Evolutionary conservation across 2,329 filamentous ascomycete genomes (phyloP), one percentile per base, ranked within the genome.

Genomic region (Colletotrichum nymphaeae): DNA sequence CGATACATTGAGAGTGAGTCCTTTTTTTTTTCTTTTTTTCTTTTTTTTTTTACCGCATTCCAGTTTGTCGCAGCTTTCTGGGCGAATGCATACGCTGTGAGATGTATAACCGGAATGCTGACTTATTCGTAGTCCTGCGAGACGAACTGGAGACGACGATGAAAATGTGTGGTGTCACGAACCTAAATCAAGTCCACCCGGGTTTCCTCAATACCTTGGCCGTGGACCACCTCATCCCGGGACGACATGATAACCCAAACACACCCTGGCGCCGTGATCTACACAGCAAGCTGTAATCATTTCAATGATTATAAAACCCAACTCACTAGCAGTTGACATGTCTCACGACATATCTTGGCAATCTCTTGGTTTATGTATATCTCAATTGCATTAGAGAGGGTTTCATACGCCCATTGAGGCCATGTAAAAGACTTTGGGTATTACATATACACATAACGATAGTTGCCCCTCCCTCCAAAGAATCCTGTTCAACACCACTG

Each of bases 81-180:
- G 37, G 37, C 16, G 16, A 49, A 49, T 11, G 19, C 19, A 49
- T 19, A 8, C 14, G 1, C 7, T n/a, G 8, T 22, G 19, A 49
- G 42, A 49, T 19, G 11, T 35, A 49, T 49, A 7, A 11, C 2
- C n/a, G 2, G 11, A 11, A 24, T 3, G 14, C 56, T 71, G 52
- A 70, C 37, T 9, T 12, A 8, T 32, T 1, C 37, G 16, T 49
- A 88, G 86, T 88, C 22, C 75, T 90, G 19, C 84, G 84, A 65
- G 91, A 93, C 73, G 91, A 93, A 78, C 80, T 93, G 4, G 88
- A 91, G 76, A 92, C 89, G 2, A 90, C 90, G 2, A 93, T 93
- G 91, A 87, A 88, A 30, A 86, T 93, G 79, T 88, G 91, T 70
- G 92, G 92, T 2, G 85, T 93, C 42, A 92, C 89, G 1, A 86